These are phyloP conservation scores for Odonthalia washingtoniensis DNA, from an alignment of 31 red algal genomes.

Conservation along the genomic window DNA sequence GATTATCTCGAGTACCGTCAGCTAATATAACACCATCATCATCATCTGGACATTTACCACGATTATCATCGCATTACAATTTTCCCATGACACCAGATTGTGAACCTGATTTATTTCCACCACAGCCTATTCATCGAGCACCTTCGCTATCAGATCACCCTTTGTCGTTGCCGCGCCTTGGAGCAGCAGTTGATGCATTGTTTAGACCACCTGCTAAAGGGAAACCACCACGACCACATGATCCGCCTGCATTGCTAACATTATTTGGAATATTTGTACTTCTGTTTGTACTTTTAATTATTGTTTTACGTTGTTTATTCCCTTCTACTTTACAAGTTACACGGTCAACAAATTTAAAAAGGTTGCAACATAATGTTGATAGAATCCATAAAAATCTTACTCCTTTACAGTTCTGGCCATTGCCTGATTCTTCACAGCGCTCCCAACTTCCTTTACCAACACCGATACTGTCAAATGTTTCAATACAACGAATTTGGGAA, in stretches of 20 bases:
- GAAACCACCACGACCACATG: neutral
- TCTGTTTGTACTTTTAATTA: neutral
- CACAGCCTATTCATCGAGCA: neutral
- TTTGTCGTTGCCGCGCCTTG: neutral
- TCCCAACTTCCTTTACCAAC: constrained; percentile 23
- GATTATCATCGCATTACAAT: neutral
- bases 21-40: neutral
- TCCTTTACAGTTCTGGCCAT: constrained; percentile 48
- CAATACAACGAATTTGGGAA: constrained; percentile 12
- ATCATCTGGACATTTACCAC: neutral
- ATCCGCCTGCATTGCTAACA: neutral
- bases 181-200: neutral
- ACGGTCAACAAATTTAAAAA: neutral
- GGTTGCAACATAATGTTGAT: constrained; percentile 38
- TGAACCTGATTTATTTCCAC: neutral
- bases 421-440: constrained; percentile 33
- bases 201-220: neutral
- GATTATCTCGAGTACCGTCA: constrained; percentile 52
- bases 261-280: neutral
- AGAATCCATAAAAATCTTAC: constrained; percentile 31
- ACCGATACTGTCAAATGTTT: constrained; percentile 38
- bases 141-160: neutral
- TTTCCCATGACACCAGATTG: neutral
- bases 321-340: neutral
- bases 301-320: neutral